phyloP scores from a whole-genome alignment of 2,329 filamentous ascomycete genomes.

The Daldinia sp. region DNA sequence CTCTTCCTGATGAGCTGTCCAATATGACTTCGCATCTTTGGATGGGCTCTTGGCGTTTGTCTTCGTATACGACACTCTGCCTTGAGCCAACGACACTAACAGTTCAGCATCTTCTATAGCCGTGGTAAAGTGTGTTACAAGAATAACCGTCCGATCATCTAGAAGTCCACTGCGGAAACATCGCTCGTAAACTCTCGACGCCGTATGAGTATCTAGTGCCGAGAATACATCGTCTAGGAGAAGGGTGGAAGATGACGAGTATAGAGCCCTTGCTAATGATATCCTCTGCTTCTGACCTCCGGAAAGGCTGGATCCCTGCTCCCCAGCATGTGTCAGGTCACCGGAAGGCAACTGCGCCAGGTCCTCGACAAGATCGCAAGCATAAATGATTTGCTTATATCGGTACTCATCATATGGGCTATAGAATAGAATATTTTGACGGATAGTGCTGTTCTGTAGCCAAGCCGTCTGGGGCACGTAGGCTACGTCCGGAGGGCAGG shows the following conservation, averaged over 20 bases:
- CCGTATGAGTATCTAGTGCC: slow-evolving; percentile 50
- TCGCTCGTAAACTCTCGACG: slow-evolving; percentile 21
- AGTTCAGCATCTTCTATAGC: slow-evolving; percentile 28
- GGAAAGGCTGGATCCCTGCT: slow-evolving; percentile 48
- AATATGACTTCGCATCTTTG: slow-evolving; percentile 9
- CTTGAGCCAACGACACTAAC: slow-evolving; percentile 24
- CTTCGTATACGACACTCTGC: slow-evolving; percentile 16
- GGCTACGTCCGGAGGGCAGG: slow-evolving; percentile 51
- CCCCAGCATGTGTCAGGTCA: slow-evolving; percentile 49
- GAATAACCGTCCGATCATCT: slow-evolving; percentile 24
- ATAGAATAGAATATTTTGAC: slow-evolving; percentile 52
- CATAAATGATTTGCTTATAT: slow-evolving; percentile 45
- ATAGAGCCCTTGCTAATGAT: slow-evolving; percentile 48
- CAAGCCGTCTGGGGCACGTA: slow-evolving; percentile 51
- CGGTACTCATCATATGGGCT: slow-evolving; percentile 48
- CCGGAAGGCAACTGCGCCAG: slow-evolving; percentile 31
- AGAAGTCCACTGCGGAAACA: slow-evolving; percentile 34
- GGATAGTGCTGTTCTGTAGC: slow-evolving; percentile 53
- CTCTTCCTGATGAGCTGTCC: slow-evolving; percentile 13
- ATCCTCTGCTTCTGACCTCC: slow-evolving; percentile 50
- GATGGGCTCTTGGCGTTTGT: slow-evolving; percentile 3
- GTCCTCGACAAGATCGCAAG: slow-evolving; percentile 39
- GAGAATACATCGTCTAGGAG: slow-evolving; percentile 51
- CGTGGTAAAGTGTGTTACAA: slow-evolving; percentile 29
- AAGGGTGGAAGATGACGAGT: slow-evolving; percentile 44